These are phyloP conservation scores for Eucalyptus curtisii DNA, from an alignment of 345 rosid species.

Conservation along the genomic window DNA sequence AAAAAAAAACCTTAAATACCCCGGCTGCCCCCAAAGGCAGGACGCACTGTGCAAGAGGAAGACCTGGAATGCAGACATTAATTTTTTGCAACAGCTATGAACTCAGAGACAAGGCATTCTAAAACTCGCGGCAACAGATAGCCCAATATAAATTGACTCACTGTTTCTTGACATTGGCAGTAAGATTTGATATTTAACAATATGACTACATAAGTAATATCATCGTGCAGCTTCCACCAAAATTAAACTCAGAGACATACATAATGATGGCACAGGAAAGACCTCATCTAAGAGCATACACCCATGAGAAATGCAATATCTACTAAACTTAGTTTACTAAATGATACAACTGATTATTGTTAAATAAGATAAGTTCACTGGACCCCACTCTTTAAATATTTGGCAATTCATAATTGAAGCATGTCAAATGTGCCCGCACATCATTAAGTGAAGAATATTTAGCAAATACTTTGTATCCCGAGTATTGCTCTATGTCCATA, in stretches of 20 bases:
- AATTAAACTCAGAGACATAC: neutral
- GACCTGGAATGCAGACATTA: neutral
- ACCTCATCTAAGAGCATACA: neutral
- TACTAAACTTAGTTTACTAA: neutral
- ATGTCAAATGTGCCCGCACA: neutral
- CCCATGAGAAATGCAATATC: neutral
- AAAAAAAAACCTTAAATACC: neutral
- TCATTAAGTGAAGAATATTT: neutral
- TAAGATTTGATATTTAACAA: neutral
- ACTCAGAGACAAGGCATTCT: neutral
- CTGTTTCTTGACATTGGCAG: neutral
- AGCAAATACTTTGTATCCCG: neutral
- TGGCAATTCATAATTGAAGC: neutral
- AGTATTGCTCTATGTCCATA: neutral
- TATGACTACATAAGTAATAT: neutral
- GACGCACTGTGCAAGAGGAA: neutral
- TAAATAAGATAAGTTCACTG: neutral
- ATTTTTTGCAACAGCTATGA: neutral
- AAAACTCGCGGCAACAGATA: neutral
- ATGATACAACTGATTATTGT: neutral
- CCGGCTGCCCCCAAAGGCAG: neutral
- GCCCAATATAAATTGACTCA: neutral
- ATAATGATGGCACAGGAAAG: neutral
- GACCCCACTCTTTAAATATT: neutral
- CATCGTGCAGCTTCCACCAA: neutral